Conservation (phyloP, 495 filamentous ascomycete genomes). For the Aspergillus steynii region DNA sequence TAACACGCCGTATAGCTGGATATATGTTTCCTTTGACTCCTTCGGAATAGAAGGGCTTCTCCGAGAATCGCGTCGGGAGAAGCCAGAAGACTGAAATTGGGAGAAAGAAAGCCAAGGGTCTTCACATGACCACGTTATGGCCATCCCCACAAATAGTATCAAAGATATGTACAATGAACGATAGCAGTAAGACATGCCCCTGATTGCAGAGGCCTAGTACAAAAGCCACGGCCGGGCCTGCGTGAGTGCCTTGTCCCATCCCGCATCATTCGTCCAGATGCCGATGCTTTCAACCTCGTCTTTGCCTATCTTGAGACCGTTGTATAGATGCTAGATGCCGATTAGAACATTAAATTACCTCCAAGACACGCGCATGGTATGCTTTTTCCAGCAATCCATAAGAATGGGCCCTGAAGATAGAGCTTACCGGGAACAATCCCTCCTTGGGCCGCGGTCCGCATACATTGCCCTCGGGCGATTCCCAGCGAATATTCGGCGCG, state of each 20-base stretch:
- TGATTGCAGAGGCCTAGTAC: slow-evolving; percentile 20
- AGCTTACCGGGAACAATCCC: slow-evolving; percentile 47
- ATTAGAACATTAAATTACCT: not conserved
- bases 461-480: slow-evolving; percentile 42
- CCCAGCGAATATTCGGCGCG: slow-evolving; percentile 38
- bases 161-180: slow-evolving; percentile 11
- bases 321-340: slow-evolving; percentile 42
- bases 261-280: slow-evolving; percentile 46
- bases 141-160: not conserved
- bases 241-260: slow-evolving; percentile 44
- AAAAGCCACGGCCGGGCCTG: slow-evolving; percentile 43
- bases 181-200: slow-evolving; percentile 5
- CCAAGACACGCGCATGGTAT: no score
- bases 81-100: no score
- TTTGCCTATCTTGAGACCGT: slow-evolving; percentile 43
- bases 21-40: slow-evolving; percentile 38
- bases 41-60: no score
- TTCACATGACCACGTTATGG: not conserved
- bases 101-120: not conserved
- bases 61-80: no score
- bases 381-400: not conserved
- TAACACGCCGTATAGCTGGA: slow-evolving; percentile 35
- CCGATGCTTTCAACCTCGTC: slow-evolving; percentile 46
- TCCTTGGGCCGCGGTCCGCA: slow-evolving; percentile 42
- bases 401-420: not conserved